Evolutionary conservation across 2,329 filamentous ascomycete species (phyloP), one percentile per base, ranked within the genome.

Genomic region (Grosmannia huntii): DNA sequence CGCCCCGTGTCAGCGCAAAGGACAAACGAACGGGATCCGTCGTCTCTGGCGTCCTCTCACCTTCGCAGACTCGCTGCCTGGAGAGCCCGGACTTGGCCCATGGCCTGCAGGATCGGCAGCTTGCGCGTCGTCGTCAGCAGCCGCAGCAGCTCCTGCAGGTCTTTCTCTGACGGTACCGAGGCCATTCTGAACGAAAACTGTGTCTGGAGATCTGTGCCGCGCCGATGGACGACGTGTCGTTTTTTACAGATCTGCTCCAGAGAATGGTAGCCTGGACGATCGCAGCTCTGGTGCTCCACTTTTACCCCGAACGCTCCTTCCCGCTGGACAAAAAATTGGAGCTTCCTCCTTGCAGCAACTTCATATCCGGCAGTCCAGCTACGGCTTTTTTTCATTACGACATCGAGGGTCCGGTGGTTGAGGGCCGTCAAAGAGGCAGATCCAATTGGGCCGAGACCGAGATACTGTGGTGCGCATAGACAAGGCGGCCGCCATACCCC

Each of bases 91-190:
- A 84, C 74, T 62, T 82, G 77, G 50, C 72, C 68, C 75, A 85
- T 80, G 28, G 81, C 81, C 57, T 76, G 75, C 68, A 84, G 73
- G 71, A 84, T 81, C 4, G 81, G 72, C 56, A 82, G 70, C 65
- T 81, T 84, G 57, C 80, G 78, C 53, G 76, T 61, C 27, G 66
- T 74, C 4, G 79, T 84, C 63, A 85, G 71, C 57, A 84, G 73
- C 53, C 81, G 80, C 57, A 85, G 72, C 19, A 85, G 75, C 65
- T 83, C 81, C 64, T 84, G 80, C 25, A 85, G 69, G 62, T 85
- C 81, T 60, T 80, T 75, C 62, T 82, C 79, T 1, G 76, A 58
- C 4, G 62, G 56, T 2, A 53, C 46, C 11, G 59, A 53, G 9
- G 50, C 53, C 31, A 56, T 59, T 49, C 16, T 16, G 16, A n/a